Base-by-base conservation (phyloP, 352 stramenopile genomes). In the Globisporangium spiculum region DNA sequence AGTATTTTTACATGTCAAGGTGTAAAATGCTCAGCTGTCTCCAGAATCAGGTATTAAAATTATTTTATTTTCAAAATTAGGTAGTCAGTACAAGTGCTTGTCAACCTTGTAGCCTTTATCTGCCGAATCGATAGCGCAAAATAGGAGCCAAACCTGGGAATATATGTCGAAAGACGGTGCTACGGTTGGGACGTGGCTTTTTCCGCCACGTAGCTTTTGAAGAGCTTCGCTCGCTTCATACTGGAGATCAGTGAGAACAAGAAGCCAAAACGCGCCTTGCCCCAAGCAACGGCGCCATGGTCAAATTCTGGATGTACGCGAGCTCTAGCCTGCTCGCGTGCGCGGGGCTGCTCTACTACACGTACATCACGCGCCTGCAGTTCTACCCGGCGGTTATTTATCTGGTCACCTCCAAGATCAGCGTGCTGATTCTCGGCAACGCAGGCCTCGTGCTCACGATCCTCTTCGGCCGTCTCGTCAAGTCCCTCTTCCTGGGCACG, bases 321-420 rank as follows among this genome's bases (percentile, higher is more conserved):
- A 84, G 79, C 53, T 77, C 86, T 50, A 98, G 90, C 59, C 83
- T 98, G 36, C 55, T 89, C 30, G 79, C 86, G 12, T 97, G 93
- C 56, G 73, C 89, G 8, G 79, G 79, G 3, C 79, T 98, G 50
- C 68, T 99, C 18, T 90, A 77, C 68, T 98, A 99, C 77, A 97
- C 96, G 50, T 94, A 98, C 66, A 77, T 91, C 66, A 98, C 96
- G 59, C 82, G 95, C 16, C 96, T 99, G 81, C 87, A 96, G 74
- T 99, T 99, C 86, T 99, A 99, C 73, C 86, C 98, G 50, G 96
- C 96, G 4, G 76, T 99, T 22, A 93, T 99, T 36, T 99, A 98
- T 72, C 81, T 99, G 16, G 90, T 97, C 52, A 98, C 94, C 4
- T 98, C 93, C 73, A 99, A 99, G 77, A 81, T 98, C 58, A 97